Percentiles rank a stretch among this genome's conserved stretches.
phyloP scores from a whole-genome alignment of 371 early-diverging fungal species.

The Rhizopus sp. region DNA sequence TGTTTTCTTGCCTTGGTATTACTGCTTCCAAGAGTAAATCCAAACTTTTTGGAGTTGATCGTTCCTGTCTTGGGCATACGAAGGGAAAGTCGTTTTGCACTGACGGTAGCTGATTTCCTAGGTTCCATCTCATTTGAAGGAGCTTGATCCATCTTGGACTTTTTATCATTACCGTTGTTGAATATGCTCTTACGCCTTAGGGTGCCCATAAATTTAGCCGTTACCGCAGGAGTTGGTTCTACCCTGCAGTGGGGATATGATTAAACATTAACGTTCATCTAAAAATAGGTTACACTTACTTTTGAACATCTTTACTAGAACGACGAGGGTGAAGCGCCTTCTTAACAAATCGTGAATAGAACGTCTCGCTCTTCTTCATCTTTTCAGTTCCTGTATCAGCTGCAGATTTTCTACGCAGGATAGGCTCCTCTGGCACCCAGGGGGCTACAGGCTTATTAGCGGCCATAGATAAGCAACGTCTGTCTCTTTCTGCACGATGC shows the following conservation, averaged over 20 bases:
- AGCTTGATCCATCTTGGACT: not conserved
- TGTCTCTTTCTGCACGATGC: constrained; percentile 33
- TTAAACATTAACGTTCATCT: not conserved
- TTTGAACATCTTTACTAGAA: constrained; percentile 21
- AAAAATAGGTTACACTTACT: constrained; percentile 9
- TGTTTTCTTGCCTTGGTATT: constrained; percentile 37
- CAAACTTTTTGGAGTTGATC: constrained; percentile 27
- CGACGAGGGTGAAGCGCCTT: constrained; percentile 27
- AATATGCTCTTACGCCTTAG: constrained; percentile 47
- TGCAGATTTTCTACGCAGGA: constrained; percentile 26
- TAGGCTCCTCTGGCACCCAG: constrained; percentile 24
- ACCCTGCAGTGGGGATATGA: constrained; percentile 9
- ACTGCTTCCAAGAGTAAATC: constrained; percentile 31
- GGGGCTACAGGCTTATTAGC: constrained; percentile 22
- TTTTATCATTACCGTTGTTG: constrained; percentile 33
- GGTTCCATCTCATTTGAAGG: not conserved
- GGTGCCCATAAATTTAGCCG: constrained; percentile 31
- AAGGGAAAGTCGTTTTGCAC: constrained; percentile 38
- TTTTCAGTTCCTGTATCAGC: constrained; percentile 22
- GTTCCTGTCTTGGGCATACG: constrained; percentile 30
- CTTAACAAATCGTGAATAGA: constrained; percentile 42
- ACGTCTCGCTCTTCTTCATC: constrained; percentile 47
- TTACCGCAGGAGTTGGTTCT: constrained; percentile 6
- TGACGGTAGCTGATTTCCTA: constrained; percentile 24
- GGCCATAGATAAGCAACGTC: constrained; percentile 39